Base-by-base conservation (phyloP, 2,329 filamentous ascomycete genomes). In the Mariannaea sp. region DNA sequence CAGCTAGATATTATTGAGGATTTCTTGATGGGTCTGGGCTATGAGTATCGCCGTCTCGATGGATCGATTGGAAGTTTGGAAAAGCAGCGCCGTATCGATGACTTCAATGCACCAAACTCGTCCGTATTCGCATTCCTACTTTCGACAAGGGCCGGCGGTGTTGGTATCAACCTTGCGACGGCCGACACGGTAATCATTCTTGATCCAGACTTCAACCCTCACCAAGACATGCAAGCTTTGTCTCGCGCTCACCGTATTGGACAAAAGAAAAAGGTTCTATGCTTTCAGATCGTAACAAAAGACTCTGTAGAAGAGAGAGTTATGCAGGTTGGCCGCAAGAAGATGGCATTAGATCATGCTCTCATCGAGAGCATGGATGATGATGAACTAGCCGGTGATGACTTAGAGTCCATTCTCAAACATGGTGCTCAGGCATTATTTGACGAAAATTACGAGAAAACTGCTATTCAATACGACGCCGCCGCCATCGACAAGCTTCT, bases 121-220 rank as follows among this genome's bases (percentile, higher is more conserved):
- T 76, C 83, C 0, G 76, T 95, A 0, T 99, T 97, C 70, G 92
- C 89, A 0, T 97, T 99, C 72, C 74, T 99, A 14, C 80, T 99
- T 0, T 97, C 93, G 0, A 99, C 95, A 3, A 87, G 94, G 58
- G 92, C 95, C 14, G 94, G 94, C 48, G 94, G 95, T 65, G 93
- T 99, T 0, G 95, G 94, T 13, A 99, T 99, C 77, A 99, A 99
- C 68, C 80, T 99, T 49, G 94, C 94, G 0, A 96, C 92, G 7
- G 94, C 94, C 3, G 94, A 99, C 68, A 99, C 94, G 0, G 95
- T 99, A 56, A 97, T 99, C 60, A 97, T 99, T 60, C 85, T 97
- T 61, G 92, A 99, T 65, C 91, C 91, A 0, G 94, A 99, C 68
- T 97, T 96, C 77, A 99, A 99, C 57, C 94, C 94, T 1, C 94